phyloP scores from a whole-genome alignment of 305 asterid genomes.

The Fraxinus velutina region DNA sequence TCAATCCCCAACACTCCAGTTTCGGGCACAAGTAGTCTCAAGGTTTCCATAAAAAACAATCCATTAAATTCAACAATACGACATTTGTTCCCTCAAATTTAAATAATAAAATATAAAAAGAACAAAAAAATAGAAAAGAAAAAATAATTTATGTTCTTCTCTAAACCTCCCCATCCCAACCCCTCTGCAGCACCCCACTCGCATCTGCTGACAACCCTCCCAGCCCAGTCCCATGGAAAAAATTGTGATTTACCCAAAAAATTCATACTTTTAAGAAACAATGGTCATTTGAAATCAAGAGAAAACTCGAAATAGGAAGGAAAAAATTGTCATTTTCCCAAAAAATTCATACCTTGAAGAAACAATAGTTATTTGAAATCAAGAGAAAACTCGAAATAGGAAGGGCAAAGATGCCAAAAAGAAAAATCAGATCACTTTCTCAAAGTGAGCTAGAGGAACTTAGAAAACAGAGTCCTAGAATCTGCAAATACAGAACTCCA shows the following conservation, averaged over 20 bases:
- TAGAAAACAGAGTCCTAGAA: neutral
- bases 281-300: neutral
- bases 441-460: neutral
- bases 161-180: neutral
- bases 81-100: neutral
- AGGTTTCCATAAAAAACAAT: neutral
- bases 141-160: neutral
- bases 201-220: neutral
- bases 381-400: neutral
- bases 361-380: neutral
- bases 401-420: neutral
- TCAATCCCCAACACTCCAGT: neutral
- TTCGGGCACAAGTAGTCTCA: neutral
- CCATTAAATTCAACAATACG: neutral
- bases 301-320: neutral
- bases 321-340: neutral
- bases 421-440: neutral
- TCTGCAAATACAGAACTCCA: neutral
- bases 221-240: neutral
- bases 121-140: neutral
- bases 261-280: neutral
- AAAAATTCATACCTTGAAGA: neutral
- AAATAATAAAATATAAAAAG: neutral
- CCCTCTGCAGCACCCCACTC: neutral
- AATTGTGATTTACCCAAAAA: neutral